Conservation (phyloP, 2,329 filamentous ascomycete genomes). For the Aspergillus oerlinghausenensis region DNA sequence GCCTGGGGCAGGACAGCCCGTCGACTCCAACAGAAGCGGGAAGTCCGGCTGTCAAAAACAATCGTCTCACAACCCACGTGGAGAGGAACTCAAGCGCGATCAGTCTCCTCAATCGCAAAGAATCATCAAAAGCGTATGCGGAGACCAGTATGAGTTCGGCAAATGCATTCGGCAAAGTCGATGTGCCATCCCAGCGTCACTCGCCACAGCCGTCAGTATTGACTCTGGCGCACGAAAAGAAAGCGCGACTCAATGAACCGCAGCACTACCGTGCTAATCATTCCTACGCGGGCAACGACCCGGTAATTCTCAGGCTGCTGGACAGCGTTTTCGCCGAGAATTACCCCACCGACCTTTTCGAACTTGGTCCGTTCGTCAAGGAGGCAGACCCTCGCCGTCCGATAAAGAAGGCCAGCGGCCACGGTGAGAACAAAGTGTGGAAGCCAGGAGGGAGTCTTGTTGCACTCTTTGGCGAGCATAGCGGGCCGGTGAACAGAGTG, state of each 20-base stretch:
- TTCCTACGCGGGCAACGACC: constrained; percentile 76
- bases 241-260: constrained; percentile 19
- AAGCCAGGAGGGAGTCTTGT: constrained; percentile 78
- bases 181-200: constrained; percentile 46
- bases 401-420: constrained; percentile 52
- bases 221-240: constrained; percentile 32
- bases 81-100: constrained; percentile 52
- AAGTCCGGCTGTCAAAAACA: constrained; percentile 24
- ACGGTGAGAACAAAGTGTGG: constrained; percentile 63
- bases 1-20: constrained; percentile 26
- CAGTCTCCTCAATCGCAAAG: constrained; percentile 55
- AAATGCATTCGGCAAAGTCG: constrained; percentile 62
- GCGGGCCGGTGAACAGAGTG: constrained; percentile 74
- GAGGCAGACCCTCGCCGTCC: constrained; percentile 54
- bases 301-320: constrained; percentile 59
- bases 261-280: constrained; percentile 62
- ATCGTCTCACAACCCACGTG: constrained; percentile 18
- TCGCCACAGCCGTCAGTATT: constrained; percentile 33
- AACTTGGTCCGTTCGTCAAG: constrained; percentile 74
- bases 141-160: constrained; percentile 61
- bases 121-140: constrained; percentile 57
- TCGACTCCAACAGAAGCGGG: constrained; percentile 28
- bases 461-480: constrained; percentile 85
- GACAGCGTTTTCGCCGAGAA: constrained; percentile 76
- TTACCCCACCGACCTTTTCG: constrained; percentile 56